Percentiles rank a stretch among this genome's conserved stretches.
Evolutionary conservation across 2,329 filamentous ascomycete genomes (phyloP).

Genomic region (Rutstroemia sp.): DNA sequence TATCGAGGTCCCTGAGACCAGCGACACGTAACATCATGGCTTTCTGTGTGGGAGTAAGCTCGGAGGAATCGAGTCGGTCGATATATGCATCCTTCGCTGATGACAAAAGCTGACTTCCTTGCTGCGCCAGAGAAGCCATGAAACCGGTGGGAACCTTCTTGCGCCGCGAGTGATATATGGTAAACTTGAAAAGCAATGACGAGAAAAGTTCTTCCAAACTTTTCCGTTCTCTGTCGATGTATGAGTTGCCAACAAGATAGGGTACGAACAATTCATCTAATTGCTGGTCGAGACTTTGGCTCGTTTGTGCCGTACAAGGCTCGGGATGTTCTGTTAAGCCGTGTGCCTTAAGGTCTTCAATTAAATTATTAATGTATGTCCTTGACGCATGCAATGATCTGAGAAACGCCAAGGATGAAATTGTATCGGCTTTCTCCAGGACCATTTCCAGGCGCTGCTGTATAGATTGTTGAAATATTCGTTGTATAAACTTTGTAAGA

Average conservation of each 20-base stretch:
- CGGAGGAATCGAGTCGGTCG: constrained; percentile 79
- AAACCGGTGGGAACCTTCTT: constrained; percentile 89
- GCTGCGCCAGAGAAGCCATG: constrained; percentile 84
- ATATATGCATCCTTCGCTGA: constrained; percentile 89
- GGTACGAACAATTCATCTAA: constrained; percentile 72
- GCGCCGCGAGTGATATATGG: constrained; percentile 81
- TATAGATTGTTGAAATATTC: constrained; percentile 96
- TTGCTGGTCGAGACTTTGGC: constrained; percentile 66
- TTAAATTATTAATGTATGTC: constrained; percentile 76
- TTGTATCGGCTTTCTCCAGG: constrained; percentile 83
- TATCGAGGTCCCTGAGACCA: constrained; percentile 67
- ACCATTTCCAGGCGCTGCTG: constrained; percentile 95
- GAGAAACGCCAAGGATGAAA: constrained; percentile 87
- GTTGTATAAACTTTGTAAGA: constrained; percentile 83
- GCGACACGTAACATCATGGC: constrained; percentile 85
- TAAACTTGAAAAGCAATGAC: constrained; percentile 91
- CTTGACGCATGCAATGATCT: constrained; percentile 85
- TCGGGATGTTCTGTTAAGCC: constrained; percentile 94
- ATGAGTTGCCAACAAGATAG: constrained; percentile 61
- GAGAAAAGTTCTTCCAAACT: constrained; percentile 77
- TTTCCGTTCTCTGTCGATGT: constrained; percentile 62
- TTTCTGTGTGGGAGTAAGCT: constrained; percentile 82
- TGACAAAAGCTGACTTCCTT: constrained; percentile 80
- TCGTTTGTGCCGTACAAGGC: constrained; percentile 77
- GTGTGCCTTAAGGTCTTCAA: constrained; percentile 91